A percentile compares a stretch with the other conserved stretches of the same genome.
Evolutionary conservation across 352 stramenopile genomes (phyloP).

Genomic region (Lagenidium giganteum): DNA sequence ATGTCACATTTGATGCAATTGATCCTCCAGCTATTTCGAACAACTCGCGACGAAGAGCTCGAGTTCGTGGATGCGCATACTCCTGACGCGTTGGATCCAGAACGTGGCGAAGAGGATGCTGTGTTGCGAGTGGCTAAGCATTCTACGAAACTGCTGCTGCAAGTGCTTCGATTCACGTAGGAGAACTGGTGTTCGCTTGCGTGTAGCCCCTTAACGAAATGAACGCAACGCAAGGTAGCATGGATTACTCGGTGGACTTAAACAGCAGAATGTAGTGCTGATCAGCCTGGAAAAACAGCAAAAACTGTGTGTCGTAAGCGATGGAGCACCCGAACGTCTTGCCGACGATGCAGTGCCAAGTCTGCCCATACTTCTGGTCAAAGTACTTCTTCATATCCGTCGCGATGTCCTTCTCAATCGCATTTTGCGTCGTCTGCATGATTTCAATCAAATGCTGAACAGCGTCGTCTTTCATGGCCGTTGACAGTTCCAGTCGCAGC

Average conservation of each 20-base stretch:
- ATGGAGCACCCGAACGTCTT: slow-evolving; percentile 89
- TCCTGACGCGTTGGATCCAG: slow-evolving; percentile 33
- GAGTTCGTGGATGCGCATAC: slow-evolving; percentile 59
- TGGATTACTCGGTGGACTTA: slow-evolving; percentile 78
- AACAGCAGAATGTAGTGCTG: slow-evolving; percentile 83
- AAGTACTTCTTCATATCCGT: slow-evolving; percentile 99
- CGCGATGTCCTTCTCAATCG: slow-evolving; percentile 94
- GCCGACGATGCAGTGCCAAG: slow-evolving; percentile 94
- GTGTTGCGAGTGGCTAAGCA: slow-evolving; percentile 48
- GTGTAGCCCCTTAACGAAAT: too few species aligned
- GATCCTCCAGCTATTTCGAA: slow-evolving; percentile 56
- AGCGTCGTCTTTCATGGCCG: slow-evolving; percentile 67
- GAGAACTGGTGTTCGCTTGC: slow-evolving; percentile 2
- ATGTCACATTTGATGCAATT: not conserved
- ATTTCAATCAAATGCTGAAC: slow-evolving; percentile 36
- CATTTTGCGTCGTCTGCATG: slow-evolving; percentile 26
- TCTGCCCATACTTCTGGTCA: slow-evolving; percentile 94
- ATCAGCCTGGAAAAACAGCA: slow-evolving; percentile 85
- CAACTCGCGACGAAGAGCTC: slow-evolving; percentile 64
- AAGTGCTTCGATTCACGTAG: too few species aligned
- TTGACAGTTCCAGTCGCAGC: slow-evolving; percentile 58
- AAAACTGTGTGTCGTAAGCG: slow-evolving; percentile 86
- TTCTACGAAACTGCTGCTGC: slow-evolving; percentile 54
- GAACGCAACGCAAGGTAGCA: too few species aligned
- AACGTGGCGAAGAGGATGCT: slow-evolving; percentile 27